Base-by-base conservation (phyloP, 2,329 filamentous ascomycete genomes). In the Parastagonospora nodorum region DNA sequence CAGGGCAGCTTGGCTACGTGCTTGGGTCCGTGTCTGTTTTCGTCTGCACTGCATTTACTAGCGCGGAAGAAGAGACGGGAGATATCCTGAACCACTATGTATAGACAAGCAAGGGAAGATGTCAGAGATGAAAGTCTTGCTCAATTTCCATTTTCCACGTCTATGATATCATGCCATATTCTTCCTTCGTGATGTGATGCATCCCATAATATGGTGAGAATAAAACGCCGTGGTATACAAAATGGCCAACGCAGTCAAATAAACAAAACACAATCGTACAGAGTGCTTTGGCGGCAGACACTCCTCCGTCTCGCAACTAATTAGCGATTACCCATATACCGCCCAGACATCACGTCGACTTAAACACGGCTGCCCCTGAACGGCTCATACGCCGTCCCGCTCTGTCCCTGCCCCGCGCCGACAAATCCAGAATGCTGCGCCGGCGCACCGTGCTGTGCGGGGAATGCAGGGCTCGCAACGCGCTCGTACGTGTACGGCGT, bases 401-500 rank as follows among this genome's bases (percentile, higher is more conserved):
- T 56, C 14, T 55, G 61, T 28, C 42, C 58, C 37, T 59, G 68
- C 50, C 54, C 61, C 11, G 50, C 50, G n/a, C 63, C 65, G 24
- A 44, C 45, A 44, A 51, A 64, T 44, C 57, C 55, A 33, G 50
- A 58, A 31, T 62, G 53, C 32, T 65, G 62, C 2, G 19, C 19
- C 19, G 3, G 19, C 19, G 19, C 19, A 24, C 55, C 64, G 50
- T 62, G 73, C 67, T 65, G 54, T 31, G 57, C 60, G 11, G 72
- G 75, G 42, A 74, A 58, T 39, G 73, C 76, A 2, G 77, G 77
- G 47, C 67, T 73, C 1, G 67, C 63, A 14, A 86, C 79, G 39
- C 82, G 77, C 74, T 85, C 82, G 60, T 86, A 86, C 4, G 80
- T 83, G 67, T 84, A 84, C 0, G 82, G 82, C 0, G 82, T 80